A percentile compares a stretch with the other conserved stretches of the same genome.
phyloP scores from a whole-genome alignment of 2,329 filamentous ascomycete species.

The Xylariaceae sp. region DNA sequence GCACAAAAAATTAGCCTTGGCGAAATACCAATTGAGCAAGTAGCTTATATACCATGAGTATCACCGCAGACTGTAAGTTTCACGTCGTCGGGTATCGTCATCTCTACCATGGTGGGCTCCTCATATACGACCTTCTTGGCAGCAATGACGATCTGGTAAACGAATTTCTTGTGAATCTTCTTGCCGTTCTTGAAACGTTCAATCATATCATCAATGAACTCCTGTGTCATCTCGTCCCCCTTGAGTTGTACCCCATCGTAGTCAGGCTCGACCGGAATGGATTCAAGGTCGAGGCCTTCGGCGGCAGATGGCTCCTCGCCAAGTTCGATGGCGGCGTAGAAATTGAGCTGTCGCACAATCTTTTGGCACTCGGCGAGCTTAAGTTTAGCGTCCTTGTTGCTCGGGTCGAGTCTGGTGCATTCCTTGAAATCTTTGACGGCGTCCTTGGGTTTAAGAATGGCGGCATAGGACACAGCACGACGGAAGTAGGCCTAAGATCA shows the following conservation, averaged over 20 bases:
- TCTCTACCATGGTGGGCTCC: conserved; percentile 95
- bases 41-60: conserved; percentile 71
- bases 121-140: conserved; percentile 87
- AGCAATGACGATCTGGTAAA: conserved; percentile 90
- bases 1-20: conserved; percentile 18
- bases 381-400: conserved; percentile 84
- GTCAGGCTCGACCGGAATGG: conserved; percentile 73
- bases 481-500: conserved; percentile 78
- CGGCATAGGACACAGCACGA: conserved; percentile 84
- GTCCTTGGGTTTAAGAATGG: conserved; percentile 83
- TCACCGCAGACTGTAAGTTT: conserved; percentile 93
- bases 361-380: conserved; percentile 93
- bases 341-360: conserved; percentile 85
- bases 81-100: conserved; percentile 72
- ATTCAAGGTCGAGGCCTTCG: conserved; percentile 82
- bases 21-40: not conserved
- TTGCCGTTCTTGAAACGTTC: conserved; percentile 94
- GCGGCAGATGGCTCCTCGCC: conserved; percentile 88
- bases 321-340: conserved; percentile 92
- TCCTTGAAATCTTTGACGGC: conserved; percentile 89
- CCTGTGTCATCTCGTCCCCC: conserved; percentile 77
- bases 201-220: conserved; percentile 97
- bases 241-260: conserved; percentile 83
- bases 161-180: conserved; percentile 93
- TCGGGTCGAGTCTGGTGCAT: conserved; percentile 80